Conservation (phyloP, 2,329 filamentous ascomycete species). For the Colletotrichum sp. region DNA sequence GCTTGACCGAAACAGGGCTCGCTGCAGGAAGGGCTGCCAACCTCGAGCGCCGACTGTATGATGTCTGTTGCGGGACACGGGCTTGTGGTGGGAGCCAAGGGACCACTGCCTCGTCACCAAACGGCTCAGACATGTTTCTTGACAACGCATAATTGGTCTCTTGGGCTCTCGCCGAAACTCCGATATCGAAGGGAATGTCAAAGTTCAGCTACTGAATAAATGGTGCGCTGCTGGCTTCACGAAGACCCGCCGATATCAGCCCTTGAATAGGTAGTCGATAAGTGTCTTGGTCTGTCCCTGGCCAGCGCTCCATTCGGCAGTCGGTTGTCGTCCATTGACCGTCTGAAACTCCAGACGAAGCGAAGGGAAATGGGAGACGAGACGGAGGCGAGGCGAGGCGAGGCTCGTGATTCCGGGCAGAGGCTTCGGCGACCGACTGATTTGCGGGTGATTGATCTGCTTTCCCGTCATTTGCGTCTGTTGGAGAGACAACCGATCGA, state of each 20-base stretch:
- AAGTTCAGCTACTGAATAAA: background rate
- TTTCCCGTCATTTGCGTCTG: background rate
- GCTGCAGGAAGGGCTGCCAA: background rate
- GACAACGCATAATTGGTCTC: background rate
- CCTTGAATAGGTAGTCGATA: background rate
- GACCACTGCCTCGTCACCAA: background rate
- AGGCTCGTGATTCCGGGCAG: background rate
- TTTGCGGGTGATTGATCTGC: background rate
- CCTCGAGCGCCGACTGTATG: background rate
- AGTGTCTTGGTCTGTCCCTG: background rate
- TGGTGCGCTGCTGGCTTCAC: background rate
- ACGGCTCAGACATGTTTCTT: background rate
- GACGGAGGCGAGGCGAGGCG: background rate
- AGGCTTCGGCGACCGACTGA: background rate
- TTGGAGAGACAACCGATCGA: conserved; percentile 15
- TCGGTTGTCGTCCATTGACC: background rate
- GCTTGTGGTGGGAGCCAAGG: background rate
- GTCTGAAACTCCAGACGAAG: background rate
- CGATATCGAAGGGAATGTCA: background rate
- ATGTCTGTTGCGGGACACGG: background rate
- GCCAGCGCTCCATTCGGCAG: background rate
- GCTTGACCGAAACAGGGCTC: background rate
- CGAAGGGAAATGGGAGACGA: background rate
- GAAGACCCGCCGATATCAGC: background rate
- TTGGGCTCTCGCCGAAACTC: background rate